phyloP scores from a whole-genome alignment of 345 rosid genomes.

The Citrus medica region DNA sequence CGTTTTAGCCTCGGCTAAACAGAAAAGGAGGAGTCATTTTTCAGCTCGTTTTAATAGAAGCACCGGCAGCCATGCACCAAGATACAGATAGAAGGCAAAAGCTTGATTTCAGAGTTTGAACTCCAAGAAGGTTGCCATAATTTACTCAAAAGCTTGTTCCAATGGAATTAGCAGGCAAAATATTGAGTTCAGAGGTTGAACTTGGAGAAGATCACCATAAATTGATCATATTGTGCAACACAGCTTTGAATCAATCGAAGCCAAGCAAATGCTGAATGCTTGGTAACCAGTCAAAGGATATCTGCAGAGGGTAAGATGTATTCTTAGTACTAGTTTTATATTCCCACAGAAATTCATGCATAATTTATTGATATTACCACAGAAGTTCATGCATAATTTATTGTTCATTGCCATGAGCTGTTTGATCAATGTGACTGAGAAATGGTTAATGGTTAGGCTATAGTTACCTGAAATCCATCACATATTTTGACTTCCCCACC shows the following conservation, averaged over 20 bases:
- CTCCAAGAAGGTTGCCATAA: background rate
- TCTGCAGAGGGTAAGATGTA: constrained; percentile 34
- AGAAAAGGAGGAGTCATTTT: background rate
- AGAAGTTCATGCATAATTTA: background rate
- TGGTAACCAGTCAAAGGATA: constrained; percentile 83
- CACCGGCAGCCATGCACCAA: background rate
- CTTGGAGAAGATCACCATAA: constrained; percentile 9
- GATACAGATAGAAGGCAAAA: background rate
- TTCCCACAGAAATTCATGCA: no score
- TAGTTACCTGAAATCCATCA: constrained; percentile 77
- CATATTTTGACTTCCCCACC: constrained; percentile 64
- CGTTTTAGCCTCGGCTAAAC: background rate
- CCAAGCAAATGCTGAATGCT: constrained; percentile 83
- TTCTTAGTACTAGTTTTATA: background rate
- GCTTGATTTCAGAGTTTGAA: background rate
- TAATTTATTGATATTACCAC: no score
- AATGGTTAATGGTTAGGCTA: background rate
- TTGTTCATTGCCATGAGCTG: background rate
- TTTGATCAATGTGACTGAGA: background rate
- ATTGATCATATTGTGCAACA: constrained; percentile 64
- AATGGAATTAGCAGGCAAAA: background rate
- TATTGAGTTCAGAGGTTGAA: constrained; percentile 53
- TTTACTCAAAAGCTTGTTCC: background rate
- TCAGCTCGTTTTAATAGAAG: no score
- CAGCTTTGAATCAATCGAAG: constrained; percentile 86